Conservation (phyloP, 345 rosid species). For the Arabidopsis thaliana region TAIR10.1 NC_003070.9:28816501-28817000, state of each 20-base stretch:
- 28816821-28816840: conserved; percentile 52
- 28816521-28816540: neutral
- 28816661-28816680: conserved; percentile 62
- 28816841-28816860: conserved; percentile 46
- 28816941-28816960: conserved; percentile 15
- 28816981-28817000: conserved; percentile 14
- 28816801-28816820: conserved; percentile 55
- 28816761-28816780: conserved; percentile 57
- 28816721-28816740: conserved; percentile 62
- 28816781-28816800: conserved; percentile 72
- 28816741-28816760: conserved; percentile 67
- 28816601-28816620: conserved; percentile 53
- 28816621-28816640: conserved; percentile 74
- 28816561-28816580: conserved; percentile 58
- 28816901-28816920: neutral
- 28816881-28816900: neutral
- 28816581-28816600: conserved; percentile 79
- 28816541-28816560: conserved; percentile 53
- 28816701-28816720: conserved; percentile 66
- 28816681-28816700: conserved; percentile 59
- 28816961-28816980: conserved; percentile 9
- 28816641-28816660: conserved; percentile 69
- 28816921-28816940: conserved; percentile 6
- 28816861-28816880: conserved; percentile 30
- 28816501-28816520: conserved; percentile 5